Conservation (phyloP, 805 yeast species). For the Saturnispora serradocipensis region DNA sequence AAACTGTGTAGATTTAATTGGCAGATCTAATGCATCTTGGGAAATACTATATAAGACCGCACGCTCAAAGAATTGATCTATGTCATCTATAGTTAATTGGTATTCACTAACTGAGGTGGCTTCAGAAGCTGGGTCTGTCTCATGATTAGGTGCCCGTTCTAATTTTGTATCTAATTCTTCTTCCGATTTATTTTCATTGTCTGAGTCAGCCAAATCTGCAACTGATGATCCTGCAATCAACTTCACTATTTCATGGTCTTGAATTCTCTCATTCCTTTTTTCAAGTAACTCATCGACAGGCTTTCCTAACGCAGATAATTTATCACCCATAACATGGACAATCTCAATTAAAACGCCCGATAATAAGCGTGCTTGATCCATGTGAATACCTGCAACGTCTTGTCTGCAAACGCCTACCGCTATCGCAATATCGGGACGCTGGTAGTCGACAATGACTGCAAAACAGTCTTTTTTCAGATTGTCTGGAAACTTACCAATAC, state of each 20-base stretch:
- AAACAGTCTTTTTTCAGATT: conserved; percentile 41
- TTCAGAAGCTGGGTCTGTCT: neutral
- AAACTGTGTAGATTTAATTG: conserved; percentile 65
- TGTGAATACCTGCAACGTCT: conserved; percentile 33
- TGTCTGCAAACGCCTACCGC: conserved; percentile 62
- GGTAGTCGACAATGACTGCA: conserved; percentile 62
- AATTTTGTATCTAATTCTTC: neutral
- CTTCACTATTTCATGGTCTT: neutral
- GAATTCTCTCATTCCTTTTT: neutral
- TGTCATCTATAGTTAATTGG: conserved; percentile 46
- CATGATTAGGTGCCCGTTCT: neutral
- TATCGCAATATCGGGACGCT: conserved; percentile 50
- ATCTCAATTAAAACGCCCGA: conserved; percentile 74
- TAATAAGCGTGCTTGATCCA: conserved; percentile 42
- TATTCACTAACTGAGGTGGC: conserved; percentile 25
- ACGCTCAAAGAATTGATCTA: conserved; percentile 66
- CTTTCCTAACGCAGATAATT: conserved; percentile 29
- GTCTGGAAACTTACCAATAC: conserved; percentile 48
- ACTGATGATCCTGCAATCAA: neutral
- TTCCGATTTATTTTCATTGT: neutral
- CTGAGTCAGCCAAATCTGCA: neutral
- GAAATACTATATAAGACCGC: conserved; percentile 65
- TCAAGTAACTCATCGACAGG: conserved; percentile 5
- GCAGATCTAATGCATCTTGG: conserved; percentile 46
- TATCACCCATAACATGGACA: conserved; percentile 62